A percentile compares a stretch with the other conserved stretches of the same genome.
phyloP scores from a whole-genome alignment of 2,329 filamentous ascomycete species.

The Magnaporthiopsis incrustans region DNA sequence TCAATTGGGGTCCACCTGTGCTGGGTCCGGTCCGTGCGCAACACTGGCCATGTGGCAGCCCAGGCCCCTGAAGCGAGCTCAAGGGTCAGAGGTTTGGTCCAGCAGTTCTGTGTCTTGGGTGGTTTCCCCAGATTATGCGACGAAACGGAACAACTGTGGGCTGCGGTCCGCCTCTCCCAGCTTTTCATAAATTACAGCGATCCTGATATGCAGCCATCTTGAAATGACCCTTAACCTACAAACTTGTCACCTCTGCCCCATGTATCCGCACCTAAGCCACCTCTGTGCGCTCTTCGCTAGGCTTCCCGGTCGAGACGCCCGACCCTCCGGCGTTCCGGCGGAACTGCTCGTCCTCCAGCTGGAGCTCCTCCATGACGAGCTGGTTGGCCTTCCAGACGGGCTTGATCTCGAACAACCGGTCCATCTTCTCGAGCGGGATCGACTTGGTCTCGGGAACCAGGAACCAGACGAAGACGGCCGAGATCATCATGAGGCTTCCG shows the following conservation, averaged over 20 bases:
- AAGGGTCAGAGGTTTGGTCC: not conserved
- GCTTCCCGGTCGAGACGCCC: not conserved
- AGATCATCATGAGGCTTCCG: constrained; percentile 51
- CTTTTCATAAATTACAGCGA: not conserved
- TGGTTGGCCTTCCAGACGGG: constrained; percentile 36
- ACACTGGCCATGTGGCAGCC: not conserved
- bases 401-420: constrained; percentile 47
- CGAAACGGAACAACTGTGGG: no score
- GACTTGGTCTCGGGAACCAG: constrained; percentile 59
- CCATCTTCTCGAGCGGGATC: constrained; percentile 57
- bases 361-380: constrained; percentile 35
- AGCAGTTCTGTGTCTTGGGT: no score
- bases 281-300: not conserved
- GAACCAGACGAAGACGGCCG: constrained; percentile 52
- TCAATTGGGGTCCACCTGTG: constrained; percentile 15
- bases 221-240: no score
- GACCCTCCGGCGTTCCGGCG: not conserved
- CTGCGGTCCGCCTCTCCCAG: no score
- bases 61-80: not conserved
- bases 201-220: not conserved
- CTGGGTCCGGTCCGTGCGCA: constrained; percentile 16
- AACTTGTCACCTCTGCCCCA: not conserved
- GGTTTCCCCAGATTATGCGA: no score
- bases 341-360: constrained; percentile 6
- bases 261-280: not conserved